These are phyloP conservation scores for Chytriomyces hyalinus DNA, from an alignment of 192 early-diverging fungal genomes.

Conservation along the genomic window DNA sequence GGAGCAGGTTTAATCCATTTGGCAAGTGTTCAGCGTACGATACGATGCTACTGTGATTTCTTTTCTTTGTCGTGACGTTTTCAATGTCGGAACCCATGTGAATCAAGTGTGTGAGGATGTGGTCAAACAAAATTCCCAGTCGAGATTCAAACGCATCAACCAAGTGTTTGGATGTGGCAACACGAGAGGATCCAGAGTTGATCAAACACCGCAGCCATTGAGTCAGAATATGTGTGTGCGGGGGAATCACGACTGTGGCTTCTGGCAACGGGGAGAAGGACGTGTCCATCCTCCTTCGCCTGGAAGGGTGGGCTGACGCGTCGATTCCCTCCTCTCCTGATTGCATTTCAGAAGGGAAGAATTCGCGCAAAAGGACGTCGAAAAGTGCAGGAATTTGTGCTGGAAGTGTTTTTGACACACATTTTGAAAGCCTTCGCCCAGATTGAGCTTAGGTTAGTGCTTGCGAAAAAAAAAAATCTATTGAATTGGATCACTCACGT, in stretches of 20 bases:
- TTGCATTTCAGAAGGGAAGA: background rate
- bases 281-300: background rate
- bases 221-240: background rate
- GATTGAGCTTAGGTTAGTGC: background rate
- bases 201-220: background rate
- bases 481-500: background rate
- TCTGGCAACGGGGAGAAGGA: background rate
- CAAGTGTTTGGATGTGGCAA: background rate
- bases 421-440: background rate
- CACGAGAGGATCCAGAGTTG: background rate
- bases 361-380: background rate
- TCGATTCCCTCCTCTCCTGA: background rate
- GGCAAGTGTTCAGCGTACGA: background rate
- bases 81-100: background rate
- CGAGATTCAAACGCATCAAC: background rate
- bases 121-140: background rate
- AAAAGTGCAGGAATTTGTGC: slow-evolving; percentile 15
- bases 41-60: background rate
- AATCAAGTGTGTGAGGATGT: background rate
- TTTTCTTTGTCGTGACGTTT: background rate
- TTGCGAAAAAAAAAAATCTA: background rate
- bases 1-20: slow-evolving; percentile 3
- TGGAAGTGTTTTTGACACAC: slow-evolving; percentile 20
- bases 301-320: background rate
- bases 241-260: background rate